phyloP scores from a whole-genome alignment of 116 monocot genomes.

The Zostera marina region DNA sequence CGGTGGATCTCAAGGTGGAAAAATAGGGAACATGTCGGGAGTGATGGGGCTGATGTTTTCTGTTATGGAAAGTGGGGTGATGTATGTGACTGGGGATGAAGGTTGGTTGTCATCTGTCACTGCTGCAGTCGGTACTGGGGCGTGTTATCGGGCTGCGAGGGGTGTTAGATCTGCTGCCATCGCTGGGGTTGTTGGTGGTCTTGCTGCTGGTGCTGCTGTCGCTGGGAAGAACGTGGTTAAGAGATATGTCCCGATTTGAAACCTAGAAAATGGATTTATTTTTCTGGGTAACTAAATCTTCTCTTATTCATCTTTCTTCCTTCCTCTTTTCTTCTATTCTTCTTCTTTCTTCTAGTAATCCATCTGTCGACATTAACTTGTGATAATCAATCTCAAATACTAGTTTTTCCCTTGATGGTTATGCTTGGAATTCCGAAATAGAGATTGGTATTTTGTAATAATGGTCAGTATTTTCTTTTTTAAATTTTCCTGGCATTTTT shows the following conservation, averaged over 20 bases:
- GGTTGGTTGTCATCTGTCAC: constrained; percentile 37
- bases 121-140: constrained; percentile 51
- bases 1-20: constrained; percentile 28
- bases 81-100: constrained; percentile 22
- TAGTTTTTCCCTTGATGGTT: too few relatives aligned
- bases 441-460: too few relatives aligned
- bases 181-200: constrained; percentile 45
- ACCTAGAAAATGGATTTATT: not conserved
- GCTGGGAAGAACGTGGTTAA: constrained; percentile 38
- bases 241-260: constrained; percentile 48
- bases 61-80: constrained; percentile 53
- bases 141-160: constrained; percentile 31
- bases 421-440: too few relatives aligned
- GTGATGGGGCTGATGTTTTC: constrained; percentile 54
- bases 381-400: too few relatives aligned
- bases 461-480: too few relatives aligned
- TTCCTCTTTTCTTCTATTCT: too few relatives aligned
- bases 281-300: not conserved
- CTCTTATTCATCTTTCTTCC: too few relatives aligned
- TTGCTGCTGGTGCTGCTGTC: constrained; percentile 35
- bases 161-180: constrained; percentile 54
- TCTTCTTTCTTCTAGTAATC: too few relatives aligned
- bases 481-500: too few relatives aligned
- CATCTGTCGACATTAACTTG: too few relatives aligned
- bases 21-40: constrained; percentile 34